Percentiles rank a stretch among this genome's conserved stretches.
Evolutionary conservation across 352 stramenopile genomes (phyloP).

Genomic region (Phytophthora podocarpi): DNA sequence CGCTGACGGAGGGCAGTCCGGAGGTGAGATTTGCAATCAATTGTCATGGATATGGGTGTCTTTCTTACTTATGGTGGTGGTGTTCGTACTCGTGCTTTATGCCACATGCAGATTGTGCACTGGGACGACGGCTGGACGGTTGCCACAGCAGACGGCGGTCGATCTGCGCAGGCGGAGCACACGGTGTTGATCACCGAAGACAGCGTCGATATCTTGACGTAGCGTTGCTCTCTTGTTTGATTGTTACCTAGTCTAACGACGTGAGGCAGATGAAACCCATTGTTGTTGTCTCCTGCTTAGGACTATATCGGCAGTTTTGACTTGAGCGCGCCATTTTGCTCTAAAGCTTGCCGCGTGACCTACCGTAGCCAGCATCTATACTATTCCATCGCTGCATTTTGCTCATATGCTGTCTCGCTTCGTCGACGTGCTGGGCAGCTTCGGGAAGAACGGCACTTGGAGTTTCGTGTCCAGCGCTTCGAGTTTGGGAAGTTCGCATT

Average conservation of each 20-base stretch:
- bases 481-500: constrained; percentile 42
- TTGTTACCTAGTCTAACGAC: constrained; percentile 13
- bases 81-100: constrained; percentile 5
- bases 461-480: constrained; percentile 71
- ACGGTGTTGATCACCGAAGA: constrained; percentile 96
- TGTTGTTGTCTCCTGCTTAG: not conserved
- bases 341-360: not conserved
- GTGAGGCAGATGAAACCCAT: constrained; percentile 6
- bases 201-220: constrained; percentile 96
- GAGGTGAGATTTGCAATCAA: constrained; percentile 51
- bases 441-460: constrained; percentile 76
- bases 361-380: constrained; percentile 12
- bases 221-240: constrained; percentile 2
- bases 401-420: constrained; percentile 17
- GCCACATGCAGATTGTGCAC: constrained; percentile 79
- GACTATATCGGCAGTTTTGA: not conserved
- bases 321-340: not conserved
- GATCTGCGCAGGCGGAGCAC: constrained; percentile 98
- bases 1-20: constrained; percentile 91
- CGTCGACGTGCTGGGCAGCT: constrained; percentile 19
- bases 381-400: not conserved
- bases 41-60: not conserved
- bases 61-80: not conserved
- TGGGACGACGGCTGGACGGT: constrained; percentile 98
- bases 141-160: constrained; percentile 92